These are phyloP conservation scores for Sugiyamaella pinicola DNA, from an alignment of 1,139 yeast genomes.

Conservation along the genomic window DNA sequence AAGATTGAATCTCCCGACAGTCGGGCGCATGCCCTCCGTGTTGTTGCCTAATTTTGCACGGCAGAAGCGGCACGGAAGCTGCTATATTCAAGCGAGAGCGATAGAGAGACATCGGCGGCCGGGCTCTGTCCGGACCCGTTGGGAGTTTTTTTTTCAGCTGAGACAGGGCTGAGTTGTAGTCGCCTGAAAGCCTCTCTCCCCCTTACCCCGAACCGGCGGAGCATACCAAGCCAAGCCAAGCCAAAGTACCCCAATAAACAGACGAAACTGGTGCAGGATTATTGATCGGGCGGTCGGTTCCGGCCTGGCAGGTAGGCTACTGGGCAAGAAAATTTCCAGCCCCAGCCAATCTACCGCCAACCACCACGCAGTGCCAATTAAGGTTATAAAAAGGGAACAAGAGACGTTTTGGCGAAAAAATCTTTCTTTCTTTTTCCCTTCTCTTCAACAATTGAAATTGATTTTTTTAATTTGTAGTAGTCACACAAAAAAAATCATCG, in stretches of 20 bases:
- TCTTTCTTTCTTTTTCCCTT: conserved; percentile 7
- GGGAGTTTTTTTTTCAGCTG: no score
- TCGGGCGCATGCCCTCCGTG: background rate
- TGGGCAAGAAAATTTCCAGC: background rate
- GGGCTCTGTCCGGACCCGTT: background rate
- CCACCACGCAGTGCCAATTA: background rate
- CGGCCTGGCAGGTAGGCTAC: background rate
- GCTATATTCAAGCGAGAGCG: no score
- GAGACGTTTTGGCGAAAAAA: conserved; percentile 3
- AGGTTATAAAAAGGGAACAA: conserved; percentile 16
- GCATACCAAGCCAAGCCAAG: no score
- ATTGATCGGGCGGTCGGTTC: background rate
- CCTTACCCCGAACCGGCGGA: background rate
- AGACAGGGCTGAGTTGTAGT: no score
- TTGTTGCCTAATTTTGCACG: background rate
- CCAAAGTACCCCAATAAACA: background rate
- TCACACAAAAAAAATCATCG: background rate
- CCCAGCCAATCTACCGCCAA: background rate
- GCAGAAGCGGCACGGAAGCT: background rate
- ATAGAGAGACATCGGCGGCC: background rate
- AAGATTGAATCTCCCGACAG: background rate
- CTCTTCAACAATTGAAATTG: conserved; percentile 9
- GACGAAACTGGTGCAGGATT: background rate
- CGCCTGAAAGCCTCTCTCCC: background rate
- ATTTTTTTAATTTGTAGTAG: conserved; percentile 12